These are phyloP conservation scores for Yamadazyma sp. DNA, from an alignment of 805 yeast genomes.

Conservation along the genomic window DNA sequence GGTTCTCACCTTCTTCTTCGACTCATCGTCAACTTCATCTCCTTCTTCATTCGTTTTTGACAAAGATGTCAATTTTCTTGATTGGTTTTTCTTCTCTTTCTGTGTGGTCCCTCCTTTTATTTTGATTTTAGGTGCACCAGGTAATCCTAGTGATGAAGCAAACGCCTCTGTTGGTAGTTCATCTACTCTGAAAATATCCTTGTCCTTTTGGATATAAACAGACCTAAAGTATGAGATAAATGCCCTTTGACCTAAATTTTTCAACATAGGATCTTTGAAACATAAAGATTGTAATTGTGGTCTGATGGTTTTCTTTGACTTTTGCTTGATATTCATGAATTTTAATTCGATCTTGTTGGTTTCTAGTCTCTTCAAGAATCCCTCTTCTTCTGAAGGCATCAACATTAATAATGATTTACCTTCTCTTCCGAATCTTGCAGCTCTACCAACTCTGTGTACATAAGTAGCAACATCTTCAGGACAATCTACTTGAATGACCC, in stretches of 20 bases:
- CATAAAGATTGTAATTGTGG: constrained; percentile 86
- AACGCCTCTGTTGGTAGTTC: constrained; percentile 76
- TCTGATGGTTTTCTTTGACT: constrained; percentile 70
- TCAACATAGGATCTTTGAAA: constrained; percentile 87
- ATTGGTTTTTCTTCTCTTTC: constrained; percentile 77
- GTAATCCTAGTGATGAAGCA: constrained; percentile 87
- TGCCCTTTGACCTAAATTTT: constrained; percentile 93
- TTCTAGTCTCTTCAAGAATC: constrained; percentile 62
- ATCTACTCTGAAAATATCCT: constrained; percentile 76
- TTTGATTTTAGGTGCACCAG: constrained; percentile 94
- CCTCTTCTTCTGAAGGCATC: constrained; percentile 79
- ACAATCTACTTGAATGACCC: constrained; percentile 92
- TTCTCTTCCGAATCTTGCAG: constrained; percentile 80
- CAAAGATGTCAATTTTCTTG: constrained; percentile 63
- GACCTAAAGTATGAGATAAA: constrained; percentile 89
- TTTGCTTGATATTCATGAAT: constrained; percentile 68
- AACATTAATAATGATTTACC: constrained; percentile 84
- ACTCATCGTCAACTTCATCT: constrained; percentile 39
- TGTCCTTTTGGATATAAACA: constrained; percentile 81
- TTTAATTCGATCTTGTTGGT: constrained; percentile 66
- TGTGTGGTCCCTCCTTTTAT: constrained; percentile 52
- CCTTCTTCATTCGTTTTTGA: constrained; percentile 57
- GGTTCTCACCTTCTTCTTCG: constrained; percentile 58
- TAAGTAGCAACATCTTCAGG: constrained; percentile 90
- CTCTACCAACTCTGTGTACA: constrained; percentile 87